Conservation (phyloP, 345 rosid genomes). For the Aurinia saxatilis region DNA sequence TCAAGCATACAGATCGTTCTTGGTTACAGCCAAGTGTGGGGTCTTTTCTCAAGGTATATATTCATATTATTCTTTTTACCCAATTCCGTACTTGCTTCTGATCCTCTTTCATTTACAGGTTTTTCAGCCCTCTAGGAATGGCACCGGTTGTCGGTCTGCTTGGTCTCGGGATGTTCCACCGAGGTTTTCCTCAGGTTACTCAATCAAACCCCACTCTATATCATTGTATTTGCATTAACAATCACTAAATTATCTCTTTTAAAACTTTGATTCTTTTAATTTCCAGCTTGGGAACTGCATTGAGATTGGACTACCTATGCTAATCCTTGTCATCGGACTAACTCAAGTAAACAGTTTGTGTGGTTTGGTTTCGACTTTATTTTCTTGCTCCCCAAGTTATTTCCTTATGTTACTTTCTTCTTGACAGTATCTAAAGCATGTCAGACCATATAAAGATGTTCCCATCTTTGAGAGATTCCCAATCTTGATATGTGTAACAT, state of each 20-base stretch:
- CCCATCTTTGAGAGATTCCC: constrained; percentile 83
- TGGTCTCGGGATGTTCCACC: constrained; percentile 84
- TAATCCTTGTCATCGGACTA: constrained; percentile 61
- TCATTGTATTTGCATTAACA: background rate
- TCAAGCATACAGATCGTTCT: constrained; percentile 83
- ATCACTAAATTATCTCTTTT: background rate
- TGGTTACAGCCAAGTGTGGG: constrained; percentile 90
- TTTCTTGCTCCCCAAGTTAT: background rate
- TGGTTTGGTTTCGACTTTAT: background rate
- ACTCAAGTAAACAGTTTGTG: constrained; percentile 50
- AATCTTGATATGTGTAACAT: constrained; percentile 53
- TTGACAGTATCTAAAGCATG: constrained; percentile 79
- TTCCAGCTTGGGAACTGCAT: constrained; percentile 84
- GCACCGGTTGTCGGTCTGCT: constrained; percentile 91
- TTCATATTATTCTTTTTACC: background rate
- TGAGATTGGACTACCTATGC: constrained; percentile 94
- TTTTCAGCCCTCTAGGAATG: constrained; percentile 80
- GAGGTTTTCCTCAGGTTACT: constrained; percentile 81
- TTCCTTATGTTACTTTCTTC: background rate
- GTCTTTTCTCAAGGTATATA: constrained; percentile 71
- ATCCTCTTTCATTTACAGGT: constrained; percentile 28
- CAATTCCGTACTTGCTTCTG: background rate
- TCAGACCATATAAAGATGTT: constrained; percentile 42
- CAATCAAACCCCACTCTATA: background rate
- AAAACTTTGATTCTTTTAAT: background rate